Evolutionary conservation across 2,329 filamentous ascomycete genomes (phyloP).

Genomic region (Exophiala aquamarina): DNA sequence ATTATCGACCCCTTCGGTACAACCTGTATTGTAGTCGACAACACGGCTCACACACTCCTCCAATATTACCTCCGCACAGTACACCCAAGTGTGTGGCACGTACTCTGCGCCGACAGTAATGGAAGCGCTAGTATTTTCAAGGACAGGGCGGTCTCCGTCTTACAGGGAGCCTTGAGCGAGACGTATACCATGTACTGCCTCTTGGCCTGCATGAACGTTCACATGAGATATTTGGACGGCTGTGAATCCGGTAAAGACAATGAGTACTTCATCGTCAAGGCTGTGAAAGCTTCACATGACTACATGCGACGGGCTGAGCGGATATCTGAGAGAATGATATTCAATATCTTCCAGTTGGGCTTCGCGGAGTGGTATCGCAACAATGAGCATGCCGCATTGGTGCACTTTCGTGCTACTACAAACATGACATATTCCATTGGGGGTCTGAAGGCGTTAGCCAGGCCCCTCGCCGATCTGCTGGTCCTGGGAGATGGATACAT

Average conservation of each 20-base stretch:
- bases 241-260: background rate
- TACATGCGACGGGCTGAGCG: background rate
- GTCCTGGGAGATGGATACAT: background rate
- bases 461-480: background rate
- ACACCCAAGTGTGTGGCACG: background rate
- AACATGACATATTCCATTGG: background rate
- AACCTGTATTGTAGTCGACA: background rate
- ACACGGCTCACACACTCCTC: background rate
- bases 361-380: conserved; percentile 1
- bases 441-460: background rate
- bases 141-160: background rate
- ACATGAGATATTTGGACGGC: background rate
- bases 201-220: background rate
- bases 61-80: background rate
- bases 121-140: background rate
- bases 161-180: background rate
- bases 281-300: background rate
- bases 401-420: background rate
- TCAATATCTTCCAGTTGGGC: conserved; percentile 1
- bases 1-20: conserved; percentile 1
- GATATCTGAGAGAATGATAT: background rate
- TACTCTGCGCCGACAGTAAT: background rate
- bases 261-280: background rate
- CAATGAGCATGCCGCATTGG: background rate
- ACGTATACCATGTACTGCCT: background rate